Conservation (phyloP, 768 basidiomycete species). For the Rhizopogon vesiculosus region DNA sequence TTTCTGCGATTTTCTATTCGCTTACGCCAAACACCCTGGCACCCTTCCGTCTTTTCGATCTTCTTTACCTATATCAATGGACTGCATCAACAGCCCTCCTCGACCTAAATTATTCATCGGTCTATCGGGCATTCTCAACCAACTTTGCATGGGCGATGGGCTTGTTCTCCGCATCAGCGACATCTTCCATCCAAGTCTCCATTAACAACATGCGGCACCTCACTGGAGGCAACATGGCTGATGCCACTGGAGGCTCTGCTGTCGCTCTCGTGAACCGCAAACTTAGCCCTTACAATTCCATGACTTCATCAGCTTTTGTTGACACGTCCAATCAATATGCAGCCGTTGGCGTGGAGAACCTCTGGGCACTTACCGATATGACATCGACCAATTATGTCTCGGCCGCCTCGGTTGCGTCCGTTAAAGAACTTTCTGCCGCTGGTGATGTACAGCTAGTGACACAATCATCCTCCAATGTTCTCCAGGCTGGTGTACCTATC, state of each 20-base stretch:
- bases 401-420: slow-evolving; percentile 9
- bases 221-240: slow-evolving; percentile 74
- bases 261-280: slow-evolving; percentile 77
- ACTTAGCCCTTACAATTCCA: slow-evolving; percentile 71
- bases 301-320: background rate
- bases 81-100: slow-evolving; percentile 78
- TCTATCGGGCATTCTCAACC: slow-evolving; percentile 74
- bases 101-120: slow-evolving; percentile 81
- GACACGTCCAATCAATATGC: background rate
- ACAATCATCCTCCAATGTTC: slow-evolving; percentile 53
- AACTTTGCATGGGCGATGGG: slow-evolving; percentile 92
- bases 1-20: slow-evolving; percentile 53
- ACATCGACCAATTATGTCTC: slow-evolving; percentile 3
- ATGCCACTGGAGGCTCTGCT: slow-evolving; percentile 53
- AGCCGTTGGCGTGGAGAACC: slow-evolving; percentile 4
- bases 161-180: slow-evolving; percentile 50
- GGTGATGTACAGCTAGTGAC: slow-evolving; percentile 63
- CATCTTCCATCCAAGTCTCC: slow-evolving; percentile 62
- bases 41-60: slow-evolving; percentile 75
- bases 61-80: slow-evolving; percentile 80
- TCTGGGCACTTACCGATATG: slow-evolving; percentile 10
- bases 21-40: slow-evolving; percentile 50
- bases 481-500: slow-evolving; percentile 79
- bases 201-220: slow-evolving; percentile 79
- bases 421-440: slow-evolving; percentile 20